phyloP scores from a whole-genome alignment of 179 eudicot species.

The Carnegiea gigantea region DNA sequence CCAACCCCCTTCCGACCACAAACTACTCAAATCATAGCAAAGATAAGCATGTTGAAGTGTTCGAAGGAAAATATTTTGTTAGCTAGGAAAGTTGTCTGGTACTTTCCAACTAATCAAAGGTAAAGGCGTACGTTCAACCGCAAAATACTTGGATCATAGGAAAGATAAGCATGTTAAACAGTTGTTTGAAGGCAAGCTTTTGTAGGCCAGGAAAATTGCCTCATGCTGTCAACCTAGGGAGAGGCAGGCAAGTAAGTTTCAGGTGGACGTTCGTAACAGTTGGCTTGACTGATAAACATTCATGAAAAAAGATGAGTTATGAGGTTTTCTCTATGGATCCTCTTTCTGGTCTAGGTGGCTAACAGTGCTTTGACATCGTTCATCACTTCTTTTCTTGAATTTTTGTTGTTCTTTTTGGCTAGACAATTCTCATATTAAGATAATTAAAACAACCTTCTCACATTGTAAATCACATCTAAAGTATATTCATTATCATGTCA shows the following conservation, averaged over 20 bases:
- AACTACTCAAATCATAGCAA: neutral
- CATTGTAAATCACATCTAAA: no score
- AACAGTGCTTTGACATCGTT: no score
- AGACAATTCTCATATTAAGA: neutral
- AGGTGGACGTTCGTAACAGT: neutral
- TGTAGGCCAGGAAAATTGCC: no score
- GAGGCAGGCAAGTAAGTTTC: no score
- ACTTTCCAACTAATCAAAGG: neutral
- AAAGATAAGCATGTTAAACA: no score
- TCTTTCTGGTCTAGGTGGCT: neutral
- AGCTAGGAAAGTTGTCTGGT: neutral
- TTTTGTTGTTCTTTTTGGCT: no score
- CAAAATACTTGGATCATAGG: no score
- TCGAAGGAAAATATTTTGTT: neutral
- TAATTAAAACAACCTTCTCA: neutral
- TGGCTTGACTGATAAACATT: neutral
- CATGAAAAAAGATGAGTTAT: neutral
- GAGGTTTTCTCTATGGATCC: neutral
- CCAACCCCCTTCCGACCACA: neutral
- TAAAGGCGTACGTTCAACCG: neutral
- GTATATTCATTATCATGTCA: no score
- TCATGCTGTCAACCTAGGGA: no score
- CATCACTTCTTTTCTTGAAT: no score
- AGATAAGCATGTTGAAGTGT: neutral
- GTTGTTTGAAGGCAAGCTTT: no score